Conservation (phyloP, 345 rosid species). For the Triadica sebifera region DNA sequence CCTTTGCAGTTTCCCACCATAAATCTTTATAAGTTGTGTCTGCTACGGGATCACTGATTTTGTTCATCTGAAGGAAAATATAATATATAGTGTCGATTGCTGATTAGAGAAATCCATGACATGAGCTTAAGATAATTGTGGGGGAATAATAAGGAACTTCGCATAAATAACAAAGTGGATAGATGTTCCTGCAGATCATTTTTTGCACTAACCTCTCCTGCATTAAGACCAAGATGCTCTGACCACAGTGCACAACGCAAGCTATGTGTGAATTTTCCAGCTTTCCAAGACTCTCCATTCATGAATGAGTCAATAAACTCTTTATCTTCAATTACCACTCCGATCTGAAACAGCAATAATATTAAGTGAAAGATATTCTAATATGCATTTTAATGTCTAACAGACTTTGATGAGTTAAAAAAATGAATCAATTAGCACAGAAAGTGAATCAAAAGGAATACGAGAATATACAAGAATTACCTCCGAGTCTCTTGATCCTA, state of each 20-base stretch:
- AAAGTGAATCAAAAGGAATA: background rate
- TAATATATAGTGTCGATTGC: background rate
- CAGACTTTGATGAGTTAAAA: too few relatives aligned
- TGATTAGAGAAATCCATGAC: background rate
- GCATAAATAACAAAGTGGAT: background rate
- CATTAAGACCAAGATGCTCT: constrained; percentile 79
- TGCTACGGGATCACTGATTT: constrained; percentile 62
- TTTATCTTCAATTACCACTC: constrained; percentile 76
- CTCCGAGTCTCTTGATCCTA: constrained; percentile 97
- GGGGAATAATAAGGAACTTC: too few relatives aligned
- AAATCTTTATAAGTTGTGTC: constrained; percentile 63
- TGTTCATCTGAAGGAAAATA: constrained; percentile 41
- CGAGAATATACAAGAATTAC: constrained; percentile 28
- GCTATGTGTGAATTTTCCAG: constrained; percentile 71
- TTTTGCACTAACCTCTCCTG: constrained; percentile 53
- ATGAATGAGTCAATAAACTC: constrained; percentile 74
- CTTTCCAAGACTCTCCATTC: constrained; percentile 78
- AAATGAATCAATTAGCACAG: background rate
- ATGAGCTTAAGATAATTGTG: background rate
- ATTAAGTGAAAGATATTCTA: too few relatives aligned
- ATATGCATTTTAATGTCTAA: too few relatives aligned
- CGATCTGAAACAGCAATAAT: constrained; percentile 52
- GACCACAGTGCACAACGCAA: constrained; percentile 80
- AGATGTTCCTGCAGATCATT: background rate
- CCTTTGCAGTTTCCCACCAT: constrained; percentile 77